Evolutionary conservation across 2,329 filamentous ascomycete genomes (phyloP), one percentile per base, ranked within the genome.

Genomic region (Epichloe gansuensis): DNA sequence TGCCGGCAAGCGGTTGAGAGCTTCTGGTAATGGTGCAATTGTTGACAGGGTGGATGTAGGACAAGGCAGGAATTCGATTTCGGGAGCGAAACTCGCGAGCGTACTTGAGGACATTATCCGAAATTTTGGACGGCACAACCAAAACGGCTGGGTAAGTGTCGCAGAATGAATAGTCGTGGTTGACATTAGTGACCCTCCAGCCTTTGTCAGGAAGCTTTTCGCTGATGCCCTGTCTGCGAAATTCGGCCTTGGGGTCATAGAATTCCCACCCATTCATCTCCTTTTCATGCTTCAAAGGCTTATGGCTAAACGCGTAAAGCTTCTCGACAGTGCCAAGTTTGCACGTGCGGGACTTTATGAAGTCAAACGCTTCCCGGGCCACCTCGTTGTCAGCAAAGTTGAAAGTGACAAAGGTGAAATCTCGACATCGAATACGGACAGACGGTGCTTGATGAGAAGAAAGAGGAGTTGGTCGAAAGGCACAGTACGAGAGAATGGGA

Each of bases 61-160:
- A 89, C 40, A 98, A 72, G 3, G 84, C 86, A 2, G 93, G 93
- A 66, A 98, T 90, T 54, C 93, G 84, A 56, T 85, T 82, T 54
- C 90, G 81, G 0, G 93, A 97, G 49, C 93, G 85, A 68, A 95
- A 97, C 56, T 83, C 80, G 54, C 84, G 86, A 27, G 90, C 93
- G 64, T 98, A 95, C 63, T 95, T 95, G 48, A 98, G 78, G 47
- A 91, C 89, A 63, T 93, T 96, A 68, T 98, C 93, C n/a, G 91
- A 97, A 59, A 98, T 95, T 53, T 80, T 81, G 25, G 84, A 82
- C 23, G 93, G 93, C 17, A 98, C 90, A 11, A 85, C 85, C 25
- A 98, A 75, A 46, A 95, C 65, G 3, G 83, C 81, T 12, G 93
- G 93, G 65, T 98, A 98, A 3, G 93, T 97, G 27, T 89, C 85